Base-by-base conservation (phyloP, 2,329 filamentous ascomycete species). In the Aspergillus sclerotialis region DNA sequence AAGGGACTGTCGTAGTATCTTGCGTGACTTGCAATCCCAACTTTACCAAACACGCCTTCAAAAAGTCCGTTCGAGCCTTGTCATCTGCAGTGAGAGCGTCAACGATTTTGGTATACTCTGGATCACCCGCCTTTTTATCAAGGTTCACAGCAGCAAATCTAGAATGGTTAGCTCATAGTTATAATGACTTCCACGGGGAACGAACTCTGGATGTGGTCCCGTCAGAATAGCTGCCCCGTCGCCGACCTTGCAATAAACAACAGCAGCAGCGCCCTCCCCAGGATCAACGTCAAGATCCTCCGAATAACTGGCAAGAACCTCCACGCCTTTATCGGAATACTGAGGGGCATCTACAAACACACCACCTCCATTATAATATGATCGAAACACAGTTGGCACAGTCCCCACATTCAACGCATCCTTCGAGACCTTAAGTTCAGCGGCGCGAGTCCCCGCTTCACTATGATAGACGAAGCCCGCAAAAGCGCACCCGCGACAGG, bases 341-440 rank as follows among this genome's bases (percentile, higher is more conserved):
- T 72, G 75, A 3, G 73, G 70, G 2, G 84, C 82, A 61, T 92
- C 82, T 1, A 94, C 85, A 64, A 96, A 98, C 1, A 94, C 79
- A 3, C 92, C 89, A 1, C 92, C 92, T 1, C 92, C 92, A 49
- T 98, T 98, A 60, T 90, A 95, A 56, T 98, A 98, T 10, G 78
- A 81, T 34, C 72, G 69, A 39, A 94, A 85, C 1, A 69, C 67
- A 1, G 77, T 72, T 0, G 80, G 75, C 1, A 82, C 56, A 3
- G 65, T 62, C 0, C 68, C 72, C 27, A 56, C 58, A 0, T 64
- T 59, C 39, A 93, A 76, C 0, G 69, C 67, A 2, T 69, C 69
- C 43, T 76, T 78, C 9, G 75, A 67, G 9, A 92, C 78, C 33
- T 69, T 73, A 29, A 96, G 48, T 37, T 74, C 70, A 1, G 78